Base-by-base conservation (phyloP, 2,329 filamentous ascomycete species). In the Chrysoporthe puriensis region DNA sequence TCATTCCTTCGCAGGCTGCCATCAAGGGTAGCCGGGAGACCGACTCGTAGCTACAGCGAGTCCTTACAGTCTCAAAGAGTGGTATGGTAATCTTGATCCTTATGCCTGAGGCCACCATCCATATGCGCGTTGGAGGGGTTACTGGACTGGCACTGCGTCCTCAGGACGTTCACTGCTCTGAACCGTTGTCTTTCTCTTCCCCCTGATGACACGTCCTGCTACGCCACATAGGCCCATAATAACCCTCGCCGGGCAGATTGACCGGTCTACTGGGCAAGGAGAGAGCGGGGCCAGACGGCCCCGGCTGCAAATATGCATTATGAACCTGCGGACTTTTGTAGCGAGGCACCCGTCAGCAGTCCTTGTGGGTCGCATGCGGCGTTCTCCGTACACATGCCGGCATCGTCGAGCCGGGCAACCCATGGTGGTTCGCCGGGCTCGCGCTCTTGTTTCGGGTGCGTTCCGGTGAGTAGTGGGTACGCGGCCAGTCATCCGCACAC, bases 391-490 rank as follows among this genome's bases (percentile, higher is more conserved):
- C 46, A 21, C n/a, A 52, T 26, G 50, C 50, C 50, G 32, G 48
- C n/a, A 54, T 26, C n/a, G 21, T 54, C 13, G 11, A 54, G 50
- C 50, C 21, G 50, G 50, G 50, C 21, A 26, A 21, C 32, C 50
- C 50, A 16, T 54, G 50, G 16, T 26, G 13, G 50, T 54, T 54
- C 50, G 26, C 50, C 50, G 50, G 50, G 50, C 21, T 32, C 32
- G 50, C 50, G 32, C 50, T 54, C 50, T 54, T 54, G 50, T 54
- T 54, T 54, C 50, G 50, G 50, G 21, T 54, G 50, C 50, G 21
- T 34, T 5, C 50, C 50, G 50, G 50, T 34, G 11, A 13, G 21
- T 54, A 21, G 21, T 21, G 50, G 50, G 4, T 21, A 21, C 50
- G 26, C 26, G 26, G 26, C 21, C 50, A 54, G 50, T 21, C 50